Evolutionary conservation across 768 basidiomycete genomes (phyloP).

Genomic region (Tricholoma flavovirens): DNA sequence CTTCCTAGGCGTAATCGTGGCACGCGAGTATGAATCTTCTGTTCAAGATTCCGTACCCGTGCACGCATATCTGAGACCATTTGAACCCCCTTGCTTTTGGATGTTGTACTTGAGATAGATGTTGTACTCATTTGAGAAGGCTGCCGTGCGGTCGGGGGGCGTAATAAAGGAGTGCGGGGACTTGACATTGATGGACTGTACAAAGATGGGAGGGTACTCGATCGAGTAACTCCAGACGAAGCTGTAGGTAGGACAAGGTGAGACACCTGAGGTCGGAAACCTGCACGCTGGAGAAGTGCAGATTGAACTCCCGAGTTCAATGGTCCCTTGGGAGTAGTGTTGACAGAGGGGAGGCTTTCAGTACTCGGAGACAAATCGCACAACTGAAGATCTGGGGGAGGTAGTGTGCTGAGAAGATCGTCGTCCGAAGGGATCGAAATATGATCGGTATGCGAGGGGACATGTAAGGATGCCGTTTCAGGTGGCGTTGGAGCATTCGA

Average conservation of each 20-base stretch:
- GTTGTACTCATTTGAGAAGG: conserved; percentile 35
- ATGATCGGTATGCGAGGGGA: conserved; percentile 23
- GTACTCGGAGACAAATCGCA: conserved; percentile 47
- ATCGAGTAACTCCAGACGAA: conserved; percentile 41
- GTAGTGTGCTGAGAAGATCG: conserved; percentile 51
- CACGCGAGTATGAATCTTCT: conserved; percentile 84
- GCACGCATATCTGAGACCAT: conserved; percentile 93
- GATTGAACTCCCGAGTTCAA: conserved; percentile 38
- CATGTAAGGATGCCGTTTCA: conserved; percentile 25
- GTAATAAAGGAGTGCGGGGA: conserved; percentile 40
- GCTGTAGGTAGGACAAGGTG: conserved; percentile 41
- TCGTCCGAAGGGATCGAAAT: conserved; percentile 40
- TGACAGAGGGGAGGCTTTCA: conserved; percentile 32
- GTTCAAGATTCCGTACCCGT: conserved; percentile 73
- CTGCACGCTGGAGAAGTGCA: conserved; percentile 45
- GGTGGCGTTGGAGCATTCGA: conserved; percentile 23
- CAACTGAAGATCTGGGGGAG: conserved; percentile 56
- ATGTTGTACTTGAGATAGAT: conserved; percentile 41
- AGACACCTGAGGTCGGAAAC: conserved; percentile 40
- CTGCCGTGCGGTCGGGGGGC: conserved; percentile 33
- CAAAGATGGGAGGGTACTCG: conserved; percentile 50
- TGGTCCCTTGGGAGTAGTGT: conserved; percentile 34
- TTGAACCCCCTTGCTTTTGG: conserved; percentile 79
- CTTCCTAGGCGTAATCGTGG: conserved; percentile 81
- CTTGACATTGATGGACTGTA: conserved; percentile 38